A percentile compares a stretch with the other conserved stretches of the same genome.
These are phyloP conservation scores for Cryptosporidium andersoni DNA, from an alignment of 169 alveolate genomes.

Conservation along the genomic window DNA sequence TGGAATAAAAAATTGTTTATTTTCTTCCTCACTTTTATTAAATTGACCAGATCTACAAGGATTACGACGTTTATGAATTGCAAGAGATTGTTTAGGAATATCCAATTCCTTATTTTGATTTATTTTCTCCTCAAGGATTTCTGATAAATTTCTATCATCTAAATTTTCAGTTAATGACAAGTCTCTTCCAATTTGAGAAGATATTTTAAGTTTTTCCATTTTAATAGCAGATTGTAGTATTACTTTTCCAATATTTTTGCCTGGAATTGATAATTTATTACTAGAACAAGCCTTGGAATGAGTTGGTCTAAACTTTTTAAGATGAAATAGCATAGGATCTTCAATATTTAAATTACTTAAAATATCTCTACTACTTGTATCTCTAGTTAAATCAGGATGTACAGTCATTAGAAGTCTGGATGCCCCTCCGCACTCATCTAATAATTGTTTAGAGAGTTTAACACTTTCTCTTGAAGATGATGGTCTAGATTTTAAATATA, in stretches of 20 bases:
- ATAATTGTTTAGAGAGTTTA: conserved; percentile 47
- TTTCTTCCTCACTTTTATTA: conserved; percentile 9
- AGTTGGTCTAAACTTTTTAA: conserved; percentile 54
- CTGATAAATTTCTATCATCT: background rate
- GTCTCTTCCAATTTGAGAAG: background rate
- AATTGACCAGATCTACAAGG: background rate
- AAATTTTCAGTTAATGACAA: background rate
- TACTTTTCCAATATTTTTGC: conserved; percentile 7
- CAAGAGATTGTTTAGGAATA: conserved; percentile 7
- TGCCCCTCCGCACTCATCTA: conserved; percentile 46
- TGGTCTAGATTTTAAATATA: conserved; percentile 63
- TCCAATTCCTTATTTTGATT: background rate
- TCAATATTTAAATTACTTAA: background rate
- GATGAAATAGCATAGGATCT: conserved; percentile 58
- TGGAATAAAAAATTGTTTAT: conserved; percentile 66
- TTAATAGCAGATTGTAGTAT: conserved; percentile 27
- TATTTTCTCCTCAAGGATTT: background rate
- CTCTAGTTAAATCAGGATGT: conserved; percentile 25
- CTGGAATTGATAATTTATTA: too few relatives aligned
- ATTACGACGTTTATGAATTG: conserved; percentile 18
- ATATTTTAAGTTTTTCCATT: conserved; percentile 44
- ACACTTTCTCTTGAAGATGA: conserved; percentile 71
- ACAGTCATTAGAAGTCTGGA: conserved; percentile 49
- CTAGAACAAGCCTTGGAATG: background rate
- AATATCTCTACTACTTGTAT: background rate